A percentile compares a stretch with the other conserved stretches of the same genome.
Evolutionary conservation across 768 basidiomycete species (phyloP).

Genomic region (Suillus discolor): DNA sequence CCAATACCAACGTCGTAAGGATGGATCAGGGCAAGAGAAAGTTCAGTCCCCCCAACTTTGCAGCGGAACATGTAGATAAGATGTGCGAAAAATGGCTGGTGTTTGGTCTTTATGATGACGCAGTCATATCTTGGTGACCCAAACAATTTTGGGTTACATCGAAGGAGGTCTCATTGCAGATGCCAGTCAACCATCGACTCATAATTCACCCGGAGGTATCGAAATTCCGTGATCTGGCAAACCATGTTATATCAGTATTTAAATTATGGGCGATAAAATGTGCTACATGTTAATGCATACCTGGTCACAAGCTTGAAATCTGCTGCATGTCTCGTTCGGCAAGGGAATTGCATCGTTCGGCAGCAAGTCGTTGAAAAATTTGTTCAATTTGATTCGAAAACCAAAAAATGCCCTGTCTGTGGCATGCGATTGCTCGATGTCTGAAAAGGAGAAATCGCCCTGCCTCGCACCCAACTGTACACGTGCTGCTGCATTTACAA

Average conservation of each 20-base stretch:
- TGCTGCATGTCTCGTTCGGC: neutral
- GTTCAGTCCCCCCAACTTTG: neutral
- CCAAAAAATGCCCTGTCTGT: constrained; percentile 1
- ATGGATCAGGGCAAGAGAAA: neutral
- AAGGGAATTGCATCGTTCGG: neutral
- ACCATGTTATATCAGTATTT: too few species aligned
- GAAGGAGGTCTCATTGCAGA: too few species aligned
- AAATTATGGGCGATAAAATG: too few species aligned
- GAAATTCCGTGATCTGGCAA: too few species aligned
- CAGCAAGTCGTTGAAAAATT: neutral
- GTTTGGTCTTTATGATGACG: neutral
- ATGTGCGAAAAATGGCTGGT: neutral
- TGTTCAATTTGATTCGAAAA: neutral
- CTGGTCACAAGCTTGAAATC: neutral
- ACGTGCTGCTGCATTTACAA: neutral
- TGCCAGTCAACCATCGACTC: too few species aligned
- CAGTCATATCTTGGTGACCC: constrained; percentile 1
- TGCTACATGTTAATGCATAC: too few species aligned
- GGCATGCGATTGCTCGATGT: neutral
- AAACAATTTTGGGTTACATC: neutral
- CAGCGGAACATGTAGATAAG: neutral
- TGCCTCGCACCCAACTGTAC: neutral
- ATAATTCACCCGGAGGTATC: too few species aligned
- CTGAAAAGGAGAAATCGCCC: neutral
- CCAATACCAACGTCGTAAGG: neutral